Percentiles rank a stretch among this genome's conserved stretches.
Evolutionary conservation across 2,329 filamentous ascomycete species (phyloP).

Genomic region (Phialemoniopsis sp.): DNA sequence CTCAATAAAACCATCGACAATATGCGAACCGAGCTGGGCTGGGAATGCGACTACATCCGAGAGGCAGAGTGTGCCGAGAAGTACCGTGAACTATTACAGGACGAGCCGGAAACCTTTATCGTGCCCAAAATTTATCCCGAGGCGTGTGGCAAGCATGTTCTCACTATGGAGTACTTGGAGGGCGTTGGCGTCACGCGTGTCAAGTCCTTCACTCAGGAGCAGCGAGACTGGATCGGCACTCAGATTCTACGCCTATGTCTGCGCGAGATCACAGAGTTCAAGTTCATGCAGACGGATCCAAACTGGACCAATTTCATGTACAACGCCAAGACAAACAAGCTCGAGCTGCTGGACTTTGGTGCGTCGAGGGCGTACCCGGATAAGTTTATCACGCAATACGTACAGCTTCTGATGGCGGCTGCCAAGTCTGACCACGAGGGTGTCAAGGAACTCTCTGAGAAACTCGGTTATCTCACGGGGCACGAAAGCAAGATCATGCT

Average conservation of each 20-base stretch:
- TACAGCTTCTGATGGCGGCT: slow-evolving; percentile 76
- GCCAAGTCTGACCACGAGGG: slow-evolving; percentile 61
- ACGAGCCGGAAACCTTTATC: slow-evolving; percentile 66
- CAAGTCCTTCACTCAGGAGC: slow-evolving; percentile 69
- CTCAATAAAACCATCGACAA: slow-evolving; percentile 98
- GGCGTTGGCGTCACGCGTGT: slow-evolving; percentile 83
- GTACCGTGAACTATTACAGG: slow-evolving; percentile 73
- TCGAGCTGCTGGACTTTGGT: slow-evolving; percentile 94
- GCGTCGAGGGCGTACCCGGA: slow-evolving; percentile 82
- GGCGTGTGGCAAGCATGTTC: slow-evolving; percentile 19
- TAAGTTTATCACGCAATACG: slow-evolving; percentile 75
- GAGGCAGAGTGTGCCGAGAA: slow-evolving; percentile 78
- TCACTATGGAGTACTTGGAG: slow-evolving; percentile 86
- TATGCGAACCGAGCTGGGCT: slow-evolving; percentile 83
- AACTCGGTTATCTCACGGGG: slow-evolving; percentile 88
- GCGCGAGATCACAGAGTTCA: slow-evolving; percentile 89
- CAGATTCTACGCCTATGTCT: slow-evolving; percentile 89
- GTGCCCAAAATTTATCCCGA: slow-evolving; percentile 51
- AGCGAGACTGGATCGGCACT: slow-evolving; percentile 94
- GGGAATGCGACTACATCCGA: slow-evolving; percentile 94
- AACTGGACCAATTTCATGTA: slow-evolving; percentile 99
- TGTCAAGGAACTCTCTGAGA: slow-evolving; percentile 65
- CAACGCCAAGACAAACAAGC: slow-evolving; percentile 64
- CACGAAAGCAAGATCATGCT: slow-evolving; percentile 83
- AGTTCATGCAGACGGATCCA: slow-evolving; percentile 98